A percentile compares a stretch with the other conserved stretches of the same genome.
phyloP scores from a whole-genome alignment of 2,329 filamentous ascomycete genomes.

The Aspergillus aculeatus region DNA sequence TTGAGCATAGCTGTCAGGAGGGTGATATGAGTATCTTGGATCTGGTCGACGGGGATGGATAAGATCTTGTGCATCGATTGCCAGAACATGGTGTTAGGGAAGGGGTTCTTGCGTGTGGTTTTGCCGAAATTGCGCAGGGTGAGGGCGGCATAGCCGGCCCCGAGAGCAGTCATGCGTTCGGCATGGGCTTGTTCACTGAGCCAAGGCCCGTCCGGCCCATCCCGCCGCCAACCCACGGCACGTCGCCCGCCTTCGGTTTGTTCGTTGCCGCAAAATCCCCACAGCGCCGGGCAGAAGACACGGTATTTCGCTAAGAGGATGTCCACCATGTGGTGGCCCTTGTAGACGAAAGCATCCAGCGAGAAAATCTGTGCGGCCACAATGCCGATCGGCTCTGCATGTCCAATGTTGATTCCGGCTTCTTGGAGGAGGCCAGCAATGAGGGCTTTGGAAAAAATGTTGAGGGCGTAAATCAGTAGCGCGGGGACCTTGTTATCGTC shows the following conservation, averaged over 20 bases:
- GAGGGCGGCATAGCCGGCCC: constrained; percentile 78
- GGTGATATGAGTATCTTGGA: constrained; percentile 71
- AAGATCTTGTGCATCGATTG: constrained; percentile 70
- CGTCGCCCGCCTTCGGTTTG: constrained; percentile 65
- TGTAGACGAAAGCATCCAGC: constrained; percentile 64
- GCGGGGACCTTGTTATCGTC: constrained; percentile 57
- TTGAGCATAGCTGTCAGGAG: constrained; percentile 71
- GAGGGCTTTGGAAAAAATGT: constrained; percentile 71
- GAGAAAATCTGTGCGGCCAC: constrained; percentile 74
- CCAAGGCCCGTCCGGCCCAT: constrained; percentile 54
- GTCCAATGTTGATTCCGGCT: constrained; percentile 61
- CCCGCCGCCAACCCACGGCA: constrained; percentile 72
- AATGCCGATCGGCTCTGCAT: constrained; percentile 77
- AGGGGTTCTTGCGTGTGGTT: constrained; percentile 68
- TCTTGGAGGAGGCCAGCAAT: constrained; percentile 69
- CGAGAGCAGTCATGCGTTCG: constrained; percentile 80
- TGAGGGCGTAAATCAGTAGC: constrained; percentile 72
- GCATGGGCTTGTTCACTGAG: constrained; percentile 70
- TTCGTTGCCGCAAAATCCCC: constrained; percentile 76
- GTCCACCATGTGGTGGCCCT: constrained; percentile 69
- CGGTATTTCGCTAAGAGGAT: constrained; percentile 86
- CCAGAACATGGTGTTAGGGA: constrained; percentile 82
- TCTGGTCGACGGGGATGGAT: constrained; percentile 66
- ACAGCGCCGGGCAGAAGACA: constrained; percentile 76
- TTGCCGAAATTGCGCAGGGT: constrained; percentile 78